Evolutionary conservation across 2,329 filamentous ascomycete genomes (phyloP), one percentile per base, ranked within the genome.

Genomic region (Claviceps humidiphila): DNA sequence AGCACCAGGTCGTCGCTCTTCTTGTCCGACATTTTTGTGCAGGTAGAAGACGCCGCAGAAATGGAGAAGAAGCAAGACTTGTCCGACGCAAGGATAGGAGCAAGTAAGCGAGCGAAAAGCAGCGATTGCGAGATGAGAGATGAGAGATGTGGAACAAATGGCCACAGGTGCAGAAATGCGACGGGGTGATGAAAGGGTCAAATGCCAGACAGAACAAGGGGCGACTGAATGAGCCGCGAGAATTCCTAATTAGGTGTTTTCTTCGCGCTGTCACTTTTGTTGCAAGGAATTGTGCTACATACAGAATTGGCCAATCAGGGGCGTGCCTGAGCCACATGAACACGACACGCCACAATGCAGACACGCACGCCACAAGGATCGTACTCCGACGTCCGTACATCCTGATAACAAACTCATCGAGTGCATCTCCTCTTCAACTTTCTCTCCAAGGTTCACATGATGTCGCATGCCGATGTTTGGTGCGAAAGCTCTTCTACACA

Each of bases 1-100:
- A 30, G 16, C 43, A 43, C 42, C n/a, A 40, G 24, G 43, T 53
- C 51, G 51, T 55, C 51, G 48, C 37, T 40, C 49, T 53, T 55
- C 37, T 53, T 55, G 39, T 53, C 51, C 11, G 53, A 53, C 53
- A 47, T 47, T 37, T 16, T 20, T 34, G 6, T 30, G 43, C 17
- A 30, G 8, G 8, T 6, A 26, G 9, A 38, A 38, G 9, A 16
- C 11, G 16, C 26, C 13, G 26, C n/a, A n/a, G n/a, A 49, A 17
- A 42, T 34, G 17, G 41, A 34, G 17, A 34, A 22, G 9, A 22
- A 24, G 39, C 30, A n/a, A 14, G 41, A 14, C 7, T 40, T 13
- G 9, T 44, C 11, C 26, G 20, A 17, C 20, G 41, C 41, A 17
- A 24, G 41, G 13, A 24, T 9, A 26, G 40, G n/a, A 45, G 20